A percentile compares a stretch with the other conserved stretches of the same genome.
Conservation (phyloP, 345 rosid genomes). For the Sisymbrium altissimum region DNA sequence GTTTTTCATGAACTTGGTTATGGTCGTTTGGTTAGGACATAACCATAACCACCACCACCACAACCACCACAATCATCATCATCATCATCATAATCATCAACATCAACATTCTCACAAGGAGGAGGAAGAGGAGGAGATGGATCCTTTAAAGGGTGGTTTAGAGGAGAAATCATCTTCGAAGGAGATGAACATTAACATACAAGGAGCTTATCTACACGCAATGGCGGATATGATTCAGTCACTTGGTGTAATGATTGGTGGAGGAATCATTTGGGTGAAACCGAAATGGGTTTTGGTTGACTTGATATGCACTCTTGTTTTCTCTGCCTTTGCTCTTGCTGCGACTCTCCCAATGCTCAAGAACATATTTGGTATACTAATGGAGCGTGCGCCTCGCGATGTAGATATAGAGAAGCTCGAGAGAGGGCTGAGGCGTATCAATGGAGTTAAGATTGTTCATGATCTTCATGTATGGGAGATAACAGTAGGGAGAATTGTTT, state of each 20-base stretch:
- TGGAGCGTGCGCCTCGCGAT: slow-evolving; percentile 67
- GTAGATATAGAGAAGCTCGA: slow-evolving; percentile 44
- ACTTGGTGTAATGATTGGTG: slow-evolving; percentile 76
- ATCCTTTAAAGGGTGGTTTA: slow-evolving; percentile 28
- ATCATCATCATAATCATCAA: slow-evolving; percentile 21
- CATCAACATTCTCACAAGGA: slow-evolving; percentile 30
- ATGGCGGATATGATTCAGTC: slow-evolving; percentile 77
- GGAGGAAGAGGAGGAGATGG: slow-evolving; percentile 33
- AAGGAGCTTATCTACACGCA: slow-evolving; percentile 79
- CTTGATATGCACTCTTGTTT: slow-evolving; percentile 62
- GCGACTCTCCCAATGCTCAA: slow-evolving; percentile 65
- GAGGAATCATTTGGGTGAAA: slow-evolving; percentile 60
- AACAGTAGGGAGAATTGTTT: slow-evolving; percentile 57
- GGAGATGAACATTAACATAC: slow-evolving; percentile 62
- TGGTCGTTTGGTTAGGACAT: slow-evolving; percentile 78
- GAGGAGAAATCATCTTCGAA: slow-evolving; percentile 23
- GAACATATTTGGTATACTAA: slow-evolving; percentile 50
- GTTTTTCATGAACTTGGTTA: slow-evolving; percentile 57
- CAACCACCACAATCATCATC: slow-evolving; percentile 14
- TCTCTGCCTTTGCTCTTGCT: slow-evolving; percentile 51
- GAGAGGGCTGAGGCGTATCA: slow-evolving; percentile 43
- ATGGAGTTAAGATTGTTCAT: slow-evolving; percentile 53
- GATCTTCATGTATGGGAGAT: slow-evolving; percentile 86
- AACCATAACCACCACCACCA: slow-evolving; percentile 29
- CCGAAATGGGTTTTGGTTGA: slow-evolving; percentile 67